A percentile compares a stretch with the other conserved stretches of the same genome.
Evolutionary conservation across 129 eudicot genomes (phyloP).

Genomic region (Oenanthe sinensis): DNA sequence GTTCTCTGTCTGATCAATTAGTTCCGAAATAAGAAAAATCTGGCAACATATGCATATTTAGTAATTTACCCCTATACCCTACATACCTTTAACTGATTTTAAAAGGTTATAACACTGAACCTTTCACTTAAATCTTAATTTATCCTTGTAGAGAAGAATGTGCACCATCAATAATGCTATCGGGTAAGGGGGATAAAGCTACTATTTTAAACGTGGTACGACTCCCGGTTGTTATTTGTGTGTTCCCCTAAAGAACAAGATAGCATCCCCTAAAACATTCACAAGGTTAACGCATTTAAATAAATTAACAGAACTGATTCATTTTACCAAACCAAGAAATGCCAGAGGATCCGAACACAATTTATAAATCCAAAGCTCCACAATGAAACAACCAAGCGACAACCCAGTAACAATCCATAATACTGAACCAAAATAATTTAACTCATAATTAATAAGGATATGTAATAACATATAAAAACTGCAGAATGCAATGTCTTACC

Average conservation of each 20-base stretch:
- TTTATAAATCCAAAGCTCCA: background rate
- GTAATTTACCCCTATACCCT: background rate
- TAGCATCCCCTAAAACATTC: no score
- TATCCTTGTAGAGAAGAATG: background rate
- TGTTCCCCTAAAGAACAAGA: no score
- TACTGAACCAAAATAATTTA: background rate
- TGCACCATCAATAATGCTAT: background rate
- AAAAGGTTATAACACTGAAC: background rate
- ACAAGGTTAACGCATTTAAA: background rate
- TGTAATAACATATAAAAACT: background rate
- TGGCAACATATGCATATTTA: background rate
- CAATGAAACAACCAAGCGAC: background rate
- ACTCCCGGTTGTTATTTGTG: no score
- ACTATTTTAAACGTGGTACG: no score
- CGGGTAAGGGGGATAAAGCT: no score
- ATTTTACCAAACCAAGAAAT: background rate
- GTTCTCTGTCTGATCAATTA: background rate
- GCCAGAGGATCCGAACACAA: background rate
- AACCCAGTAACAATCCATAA: background rate
- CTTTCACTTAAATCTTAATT: background rate
- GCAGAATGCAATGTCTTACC: constrained; percentile 37
- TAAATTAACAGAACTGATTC: background rate
- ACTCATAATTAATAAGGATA: background rate
- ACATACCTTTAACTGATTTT: background rate
- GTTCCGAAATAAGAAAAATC: background rate